These are phyloP conservation scores for Cyclocybe aegerita DNA, from an alignment of 768 basidiomycete genomes.

Conservation along the genomic window DNA sequence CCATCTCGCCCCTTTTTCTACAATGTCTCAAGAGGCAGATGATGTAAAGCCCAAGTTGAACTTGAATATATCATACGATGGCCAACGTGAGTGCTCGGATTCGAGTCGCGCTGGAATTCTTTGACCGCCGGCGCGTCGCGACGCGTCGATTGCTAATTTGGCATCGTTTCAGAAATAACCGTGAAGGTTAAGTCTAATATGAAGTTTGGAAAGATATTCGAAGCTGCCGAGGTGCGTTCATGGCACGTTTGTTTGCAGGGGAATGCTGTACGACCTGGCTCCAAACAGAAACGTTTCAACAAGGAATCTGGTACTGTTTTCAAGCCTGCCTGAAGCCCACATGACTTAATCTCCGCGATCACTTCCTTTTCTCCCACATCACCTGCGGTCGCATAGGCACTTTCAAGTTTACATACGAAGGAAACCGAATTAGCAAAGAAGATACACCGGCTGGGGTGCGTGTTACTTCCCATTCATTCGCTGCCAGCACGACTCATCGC, in stretches of 20 bases:
- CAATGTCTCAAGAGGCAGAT: conserved; percentile 50
- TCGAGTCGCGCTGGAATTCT: background rate
- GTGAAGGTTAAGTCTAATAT: conserved; percentile 67
- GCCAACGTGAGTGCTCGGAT: conserved; percentile 39
- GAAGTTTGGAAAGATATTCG: conserved; percentile 66
- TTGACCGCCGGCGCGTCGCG: conserved; percentile 1
- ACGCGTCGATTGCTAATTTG: background rate
- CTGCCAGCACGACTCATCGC: background rate
- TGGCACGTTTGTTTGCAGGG: background rate
- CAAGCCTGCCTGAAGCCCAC: background rate
- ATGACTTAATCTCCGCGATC: background rate
- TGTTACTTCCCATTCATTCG: conserved; percentile 3
- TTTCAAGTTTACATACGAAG: conserved; percentile 61
- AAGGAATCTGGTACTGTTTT: conserved; percentile 48
- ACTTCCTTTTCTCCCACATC: background rate
- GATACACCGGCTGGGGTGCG: conserved; percentile 57
- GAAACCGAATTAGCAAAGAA: conserved; percentile 42
- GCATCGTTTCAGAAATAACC: conserved; percentile 46
- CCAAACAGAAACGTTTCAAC: conserved; percentile 51
- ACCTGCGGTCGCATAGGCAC: conserved; percentile 53
- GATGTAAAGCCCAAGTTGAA: conserved; percentile 75
- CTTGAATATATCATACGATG: conserved; percentile 56
- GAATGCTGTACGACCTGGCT: background rate
- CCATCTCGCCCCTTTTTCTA: background rate
- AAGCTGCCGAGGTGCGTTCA: conserved; percentile 59